These are phyloP conservation scores for Sonneratia alba DNA, from an alignment of 345 rosid species.

Conservation along the genomic window DNA sequence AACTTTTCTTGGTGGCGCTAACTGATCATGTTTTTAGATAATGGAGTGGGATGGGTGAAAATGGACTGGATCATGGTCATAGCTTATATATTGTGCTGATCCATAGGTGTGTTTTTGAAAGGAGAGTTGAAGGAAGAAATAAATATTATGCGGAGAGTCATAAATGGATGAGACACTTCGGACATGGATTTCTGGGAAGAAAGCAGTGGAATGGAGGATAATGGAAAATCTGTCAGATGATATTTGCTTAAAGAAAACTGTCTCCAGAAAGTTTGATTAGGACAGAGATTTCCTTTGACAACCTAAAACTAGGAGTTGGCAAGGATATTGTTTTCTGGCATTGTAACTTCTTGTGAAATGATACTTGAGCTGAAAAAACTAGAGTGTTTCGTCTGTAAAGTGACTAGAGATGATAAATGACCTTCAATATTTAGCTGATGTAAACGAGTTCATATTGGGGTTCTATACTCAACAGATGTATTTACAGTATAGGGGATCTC, in stretches of 20 bases:
- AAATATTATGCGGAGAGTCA: conserved; percentile 57
- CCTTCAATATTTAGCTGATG: conserved; percentile 1
- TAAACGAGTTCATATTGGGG: background rate
- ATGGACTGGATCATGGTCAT: conserved; percentile 42
- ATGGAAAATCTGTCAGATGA: conserved; percentile 16
- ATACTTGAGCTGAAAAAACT: conserved; percentile 1
- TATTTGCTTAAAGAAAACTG: conserved; percentile 13
- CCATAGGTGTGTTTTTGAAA: conserved; percentile 78
- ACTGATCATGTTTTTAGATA: conserved; percentile 47
- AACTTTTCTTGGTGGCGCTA: conserved; percentile 84
- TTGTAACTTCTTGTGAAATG: conserved; percentile 21
- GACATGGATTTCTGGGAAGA: conserved; percentile 48
- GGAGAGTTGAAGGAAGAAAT: conserved; percentile 65
- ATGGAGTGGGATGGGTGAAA: conserved; percentile 39
- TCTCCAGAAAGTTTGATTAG: conserved; percentile 20
- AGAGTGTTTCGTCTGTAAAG: background rate
- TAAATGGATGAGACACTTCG: conserved; percentile 55
- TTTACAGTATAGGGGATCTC: background rate
- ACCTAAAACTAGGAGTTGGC: conserved; percentile 55
- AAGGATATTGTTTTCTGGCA: conserved; percentile 58
- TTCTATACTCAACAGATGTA: background rate
- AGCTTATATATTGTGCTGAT: conserved; percentile 73
- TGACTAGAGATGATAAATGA: background rate
- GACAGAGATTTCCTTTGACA: conserved; percentile 39
- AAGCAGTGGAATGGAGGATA: conserved; percentile 12